Evolutionary conservation across 2,329 filamentous ascomycete species (phyloP).

Genomic region (Colletotrichum ledebouriae): DNA sequence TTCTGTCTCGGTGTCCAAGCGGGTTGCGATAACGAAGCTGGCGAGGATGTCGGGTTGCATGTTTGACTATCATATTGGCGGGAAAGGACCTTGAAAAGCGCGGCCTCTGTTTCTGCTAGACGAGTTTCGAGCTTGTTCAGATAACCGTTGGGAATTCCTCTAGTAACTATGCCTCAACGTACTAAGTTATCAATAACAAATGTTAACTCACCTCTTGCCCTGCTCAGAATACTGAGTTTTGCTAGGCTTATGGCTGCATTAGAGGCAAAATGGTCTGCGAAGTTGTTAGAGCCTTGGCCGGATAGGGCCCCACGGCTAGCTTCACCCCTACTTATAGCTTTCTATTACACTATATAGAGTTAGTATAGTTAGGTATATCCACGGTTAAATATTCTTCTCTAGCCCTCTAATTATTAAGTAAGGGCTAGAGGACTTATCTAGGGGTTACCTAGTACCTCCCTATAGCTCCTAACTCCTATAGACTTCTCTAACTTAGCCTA

Average conservation of each 20-base stretch:
- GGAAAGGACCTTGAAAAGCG: conserved; percentile 46
- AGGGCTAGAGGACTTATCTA: too few species aligned
- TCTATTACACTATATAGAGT: conserved; percentile 40
- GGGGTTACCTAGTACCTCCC: too few species aligned
- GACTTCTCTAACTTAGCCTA: too few species aligned
- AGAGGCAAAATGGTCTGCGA: conserved; percentile 48
- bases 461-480: too few species aligned
- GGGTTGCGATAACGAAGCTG: neutral
- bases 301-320: neutral
- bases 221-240: conserved; percentile 52
- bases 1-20: conserved; percentile 42
- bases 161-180: conserved; percentile 22
- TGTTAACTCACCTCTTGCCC: conserved; percentile 48
- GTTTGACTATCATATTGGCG: conserved; percentile 1
- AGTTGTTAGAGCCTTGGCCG: conserved; percentile 28
- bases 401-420: too few species aligned
- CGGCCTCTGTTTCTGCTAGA: conserved; percentile 51
- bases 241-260: conserved; percentile 49
- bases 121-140: conserved; percentile 55
- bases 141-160: conserved; percentile 55
- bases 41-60: conserved; percentile 3
- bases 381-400: too few species aligned
- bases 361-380: too few species aligned
- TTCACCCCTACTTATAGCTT: conserved; percentile 32
- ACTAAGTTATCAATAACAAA: neutral